A percentile compares a stretch with the other conserved stretches of the same genome.
Conservation (phyloP, 345 rosid species). For the Aurinia saxatilis region DNA sequence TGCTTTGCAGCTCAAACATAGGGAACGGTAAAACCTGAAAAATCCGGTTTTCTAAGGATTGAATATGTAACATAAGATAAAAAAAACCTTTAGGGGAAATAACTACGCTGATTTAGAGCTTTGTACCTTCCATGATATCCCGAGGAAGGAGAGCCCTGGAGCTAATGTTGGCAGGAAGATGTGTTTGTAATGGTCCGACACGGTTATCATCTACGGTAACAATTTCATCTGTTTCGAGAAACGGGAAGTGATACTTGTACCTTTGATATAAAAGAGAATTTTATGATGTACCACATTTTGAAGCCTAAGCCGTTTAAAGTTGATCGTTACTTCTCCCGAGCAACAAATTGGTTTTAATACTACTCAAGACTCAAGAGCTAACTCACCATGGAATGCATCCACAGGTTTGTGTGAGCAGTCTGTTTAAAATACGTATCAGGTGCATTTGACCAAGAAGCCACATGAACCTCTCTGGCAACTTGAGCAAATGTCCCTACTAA, state of each 20-base stretch:
- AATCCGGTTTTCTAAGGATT: background rate
- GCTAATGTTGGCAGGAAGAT: constrained; percentile 66
- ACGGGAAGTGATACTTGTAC: constrained; percentile 86
- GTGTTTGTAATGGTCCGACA: constrained; percentile 73
- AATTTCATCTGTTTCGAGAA: constrained; percentile 66
- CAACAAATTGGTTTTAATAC: background rate
- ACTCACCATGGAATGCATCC: no score
- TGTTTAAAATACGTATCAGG: no score
- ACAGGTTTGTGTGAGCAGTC: no score
- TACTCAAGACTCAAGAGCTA: background rate
- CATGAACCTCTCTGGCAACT: no score
- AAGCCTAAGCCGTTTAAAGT: constrained; percentile 26
- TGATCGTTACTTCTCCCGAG: background rate
- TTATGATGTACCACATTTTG: constrained; percentile 84
- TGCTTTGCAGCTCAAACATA: constrained; percentile 68
- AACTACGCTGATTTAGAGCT: no score
- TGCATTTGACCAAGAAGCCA: no score
- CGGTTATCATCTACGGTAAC: constrained; percentile 71
- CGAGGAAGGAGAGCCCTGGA: constrained; percentile 77
- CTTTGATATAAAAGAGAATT: constrained; percentile 26
- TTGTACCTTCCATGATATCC: constrained; percentile 68
- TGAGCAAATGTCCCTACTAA: no score
- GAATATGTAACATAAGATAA: no score
- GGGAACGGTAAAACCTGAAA: constrained; percentile 56
- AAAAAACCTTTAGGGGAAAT: no score